phyloP scores from a whole-genome alignment of 257 asterid genomes.

The Solanum pinnatisectum region DNA sequence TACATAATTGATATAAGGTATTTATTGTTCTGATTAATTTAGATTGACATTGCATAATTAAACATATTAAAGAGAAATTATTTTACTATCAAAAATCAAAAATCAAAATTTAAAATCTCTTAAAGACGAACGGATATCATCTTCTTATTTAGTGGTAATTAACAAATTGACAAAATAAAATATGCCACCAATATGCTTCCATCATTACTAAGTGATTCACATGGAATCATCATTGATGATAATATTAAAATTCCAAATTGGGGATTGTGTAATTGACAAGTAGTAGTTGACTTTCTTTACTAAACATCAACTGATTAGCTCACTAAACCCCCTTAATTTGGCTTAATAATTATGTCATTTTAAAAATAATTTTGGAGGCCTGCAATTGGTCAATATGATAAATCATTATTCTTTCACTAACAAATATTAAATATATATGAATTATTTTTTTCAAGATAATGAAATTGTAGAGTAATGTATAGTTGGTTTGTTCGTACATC shows the following conservation, averaged over 20 bases:
- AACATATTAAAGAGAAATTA: not conserved
- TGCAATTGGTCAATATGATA: not conserved
- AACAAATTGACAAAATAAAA: not conserved
- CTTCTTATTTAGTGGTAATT: not conserved
- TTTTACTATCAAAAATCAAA: not conserved
- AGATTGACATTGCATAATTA: not conserved
- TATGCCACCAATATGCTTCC: not conserved
- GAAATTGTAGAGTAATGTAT: not conserved
- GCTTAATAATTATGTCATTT: not conserved
- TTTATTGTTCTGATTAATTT: not conserved
- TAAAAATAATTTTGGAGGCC: not conserved
- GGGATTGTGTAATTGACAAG: constrained; percentile 1
- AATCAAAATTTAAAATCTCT: not conserved
- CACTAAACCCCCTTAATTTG: not conserved
- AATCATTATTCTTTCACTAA: not conserved
- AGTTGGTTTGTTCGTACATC: not conserved
- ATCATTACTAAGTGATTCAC: not conserved
- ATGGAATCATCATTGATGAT: not conserved
- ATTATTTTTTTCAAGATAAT: not conserved
- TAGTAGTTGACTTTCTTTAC: constrained; percentile 9
- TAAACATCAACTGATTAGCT: not conserved
- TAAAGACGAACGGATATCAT: not conserved
- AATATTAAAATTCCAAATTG: not conserved
- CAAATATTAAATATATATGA: too few relatives aligned
- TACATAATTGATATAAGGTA: not conserved